These are phyloP conservation scores for Olyra latifolia DNA, from an alignment of 176 grass and related monocot genomes.

Conservation along the genomic window DNA sequence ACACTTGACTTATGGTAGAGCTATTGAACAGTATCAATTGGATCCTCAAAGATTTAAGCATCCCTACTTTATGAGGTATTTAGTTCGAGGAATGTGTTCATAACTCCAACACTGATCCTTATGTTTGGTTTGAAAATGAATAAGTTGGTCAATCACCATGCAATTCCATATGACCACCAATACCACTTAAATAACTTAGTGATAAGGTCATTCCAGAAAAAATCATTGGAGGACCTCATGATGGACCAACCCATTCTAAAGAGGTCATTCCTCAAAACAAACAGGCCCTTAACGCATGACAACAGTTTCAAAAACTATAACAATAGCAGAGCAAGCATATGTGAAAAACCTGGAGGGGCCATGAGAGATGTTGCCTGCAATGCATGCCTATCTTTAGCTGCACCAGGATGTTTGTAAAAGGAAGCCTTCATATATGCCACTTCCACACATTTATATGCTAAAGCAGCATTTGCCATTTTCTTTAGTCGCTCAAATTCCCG, in stretches of 20 bases:
- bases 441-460: constrained; percentile 97
- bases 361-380: constrained; percentile 67
- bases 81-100: constrained; percentile 8
- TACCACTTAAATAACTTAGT: background rate
- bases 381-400: constrained; percentile 71
- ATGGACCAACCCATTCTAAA: background rate
- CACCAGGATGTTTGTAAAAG: constrained; percentile 76
- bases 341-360: constrained; percentile 66
- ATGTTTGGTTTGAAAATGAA: constrained; percentile 17
- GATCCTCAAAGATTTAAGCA: constrained; percentile 15
- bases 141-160: background rate
- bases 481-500: constrained; percentile 77
- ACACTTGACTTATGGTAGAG: background rate
- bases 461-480: constrained; percentile 79
- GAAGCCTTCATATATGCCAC: constrained; percentile 92
- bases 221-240: background rate
- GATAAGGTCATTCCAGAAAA: background rate
- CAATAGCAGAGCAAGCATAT: constrained; percentile 26
- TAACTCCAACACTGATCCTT: constrained; percentile 8
- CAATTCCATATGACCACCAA: background rate
- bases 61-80: constrained; percentile 4
- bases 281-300: background rate
- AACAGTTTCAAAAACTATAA: constrained; percentile 2
- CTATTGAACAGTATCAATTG: background rate
- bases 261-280: constrained; percentile 14